Base-by-base conservation (phyloP, 129 eudicot species). In the Lactuca saligna region DNA sequence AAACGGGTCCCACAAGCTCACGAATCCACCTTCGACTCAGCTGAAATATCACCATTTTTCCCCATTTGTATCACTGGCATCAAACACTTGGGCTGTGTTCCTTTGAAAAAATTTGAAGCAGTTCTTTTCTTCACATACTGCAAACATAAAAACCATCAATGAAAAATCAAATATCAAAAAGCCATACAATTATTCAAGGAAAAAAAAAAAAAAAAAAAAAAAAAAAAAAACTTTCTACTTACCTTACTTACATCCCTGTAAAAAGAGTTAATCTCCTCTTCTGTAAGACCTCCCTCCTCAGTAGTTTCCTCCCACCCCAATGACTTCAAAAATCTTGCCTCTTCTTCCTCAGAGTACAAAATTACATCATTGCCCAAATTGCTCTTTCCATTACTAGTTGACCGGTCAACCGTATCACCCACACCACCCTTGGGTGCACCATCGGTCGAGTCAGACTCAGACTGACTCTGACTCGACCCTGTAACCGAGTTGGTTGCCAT, bases 301-400 rank as follows among this genome's bases (percentile, higher is more conserved):
- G 69, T 74, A 71, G 77, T 80, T 55, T 84, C 95, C 60, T 85
- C 84, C 95, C 95, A 88, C 57, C 95, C 95, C 70, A 88, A 83
- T 38, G 95, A 82, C 33, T 88, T 90, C 31, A 88, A 85, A 66
- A 88, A 88, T 3, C 84, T 85, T 60, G 71, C 83, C 80, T 88
- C 91, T 78, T 88, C 95, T 79, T 82, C 90, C 46, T 81, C 82
- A 10, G 87, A 78, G 66, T 71, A 61, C 54, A 73, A 58, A 34
- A 57, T 73, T 33, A 57, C 83, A 69, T 82, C 62, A 59, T 50
- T 37, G 58, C 73, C 59, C 17, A 66, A 31, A 54, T 64, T 59
- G 65, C 66, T 72, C 75, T 78, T 82, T 17, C 64, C 70, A 20
- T 61, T 64, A 37, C 72, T 63, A 33, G 62, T 20, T 67, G 51